These are phyloP conservation scores for Prunus dulcis DNA, from an alignment of 306 rosid genomes.

Conservation along the genomic window DNA sequence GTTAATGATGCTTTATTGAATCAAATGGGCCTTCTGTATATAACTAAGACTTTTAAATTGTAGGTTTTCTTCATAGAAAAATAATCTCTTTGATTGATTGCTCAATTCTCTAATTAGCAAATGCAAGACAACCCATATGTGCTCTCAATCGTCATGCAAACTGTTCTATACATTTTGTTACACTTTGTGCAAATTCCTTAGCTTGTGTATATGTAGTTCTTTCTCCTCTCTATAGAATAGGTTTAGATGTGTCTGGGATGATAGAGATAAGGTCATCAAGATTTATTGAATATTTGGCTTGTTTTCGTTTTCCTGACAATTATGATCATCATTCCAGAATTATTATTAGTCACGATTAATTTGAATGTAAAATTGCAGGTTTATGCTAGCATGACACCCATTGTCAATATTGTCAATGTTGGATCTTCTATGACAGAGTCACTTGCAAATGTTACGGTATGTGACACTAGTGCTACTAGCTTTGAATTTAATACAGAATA, in stretches of 20 bases:
- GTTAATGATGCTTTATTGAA: slow-evolving; percentile 21
- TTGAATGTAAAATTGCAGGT: slow-evolving; percentile 45
- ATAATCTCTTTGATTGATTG: not conserved
- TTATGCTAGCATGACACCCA: slow-evolving; percentile 88
- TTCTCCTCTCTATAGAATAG: not conserved
- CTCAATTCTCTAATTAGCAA: not conserved
- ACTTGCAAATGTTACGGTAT: slow-evolving; percentile 76
- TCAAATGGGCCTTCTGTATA: not conserved
- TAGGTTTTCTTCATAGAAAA: not conserved
- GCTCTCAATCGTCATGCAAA: not conserved
- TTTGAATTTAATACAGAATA: not conserved
- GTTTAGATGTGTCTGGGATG: not conserved
- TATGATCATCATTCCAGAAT: not conserved
- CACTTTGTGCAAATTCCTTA: not conserved
- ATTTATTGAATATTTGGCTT: not conserved
- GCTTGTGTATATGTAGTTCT: not conserved
- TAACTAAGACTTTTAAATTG: not conserved
- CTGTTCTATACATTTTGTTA: not conserved
- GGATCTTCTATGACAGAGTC: slow-evolving; percentile 65
- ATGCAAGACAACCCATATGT: not conserved
- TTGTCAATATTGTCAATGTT: slow-evolving; percentile 66
- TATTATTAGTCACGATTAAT: not conserved
- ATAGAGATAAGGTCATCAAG: not conserved
- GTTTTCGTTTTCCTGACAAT: not conserved
- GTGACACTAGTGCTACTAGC: slow-evolving; percentile 5